Evolutionary conservation across 2,329 filamentous ascomycete genomes (phyloP), one percentile per base, ranked within the genome.

Genomic region (Aspergillus brasiliensis): DNA sequence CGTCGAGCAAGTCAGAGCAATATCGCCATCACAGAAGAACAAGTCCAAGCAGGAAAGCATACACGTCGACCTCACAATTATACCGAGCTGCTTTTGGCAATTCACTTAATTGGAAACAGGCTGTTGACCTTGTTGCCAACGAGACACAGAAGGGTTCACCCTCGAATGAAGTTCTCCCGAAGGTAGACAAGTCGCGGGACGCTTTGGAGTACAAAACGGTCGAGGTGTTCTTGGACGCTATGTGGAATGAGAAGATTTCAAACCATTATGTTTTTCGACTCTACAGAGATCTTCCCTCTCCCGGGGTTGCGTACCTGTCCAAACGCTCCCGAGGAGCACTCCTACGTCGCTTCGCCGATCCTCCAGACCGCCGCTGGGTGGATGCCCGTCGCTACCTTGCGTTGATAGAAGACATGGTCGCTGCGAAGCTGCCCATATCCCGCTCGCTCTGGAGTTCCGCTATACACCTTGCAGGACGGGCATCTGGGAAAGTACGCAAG

Each of bases 401-500:
- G 5, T 80, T 97, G 23, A 82, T 98, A 17, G 88, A 93, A 63
- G 94, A 99, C 69, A 89, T 96, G 78, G 89, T 91, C 68, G 82
- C 82, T 56, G 84, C 87, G n/a, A 85, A 87, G 2, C 85, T 96
- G 47, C 84, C 88, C 0, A 79, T 98, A 57, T 84, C 82, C 0
- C 79, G 77, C 5, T 77, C 81, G 0, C 87, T 97, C 71, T 99
- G 93, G 93, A 97, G 91, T 62, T 87, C 86, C 40, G 93, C 92
- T 38, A 86, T 97, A 54, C 84, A 89, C 19, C 90, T 96, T 69
- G 90, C 91, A 8, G 88, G 89, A 38, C 87, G 89, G 58, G 92
- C 90, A 67, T 86, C 89, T 64, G 81, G 84, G 8, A 80, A 71
- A 10, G 80, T 87, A 40, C 82, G 85, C 48, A 80, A 83, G 47